Evolutionary conservation across 768 basidiomycete species (phyloP).

Genomic region (Psilocybe tampanensis): DNA sequence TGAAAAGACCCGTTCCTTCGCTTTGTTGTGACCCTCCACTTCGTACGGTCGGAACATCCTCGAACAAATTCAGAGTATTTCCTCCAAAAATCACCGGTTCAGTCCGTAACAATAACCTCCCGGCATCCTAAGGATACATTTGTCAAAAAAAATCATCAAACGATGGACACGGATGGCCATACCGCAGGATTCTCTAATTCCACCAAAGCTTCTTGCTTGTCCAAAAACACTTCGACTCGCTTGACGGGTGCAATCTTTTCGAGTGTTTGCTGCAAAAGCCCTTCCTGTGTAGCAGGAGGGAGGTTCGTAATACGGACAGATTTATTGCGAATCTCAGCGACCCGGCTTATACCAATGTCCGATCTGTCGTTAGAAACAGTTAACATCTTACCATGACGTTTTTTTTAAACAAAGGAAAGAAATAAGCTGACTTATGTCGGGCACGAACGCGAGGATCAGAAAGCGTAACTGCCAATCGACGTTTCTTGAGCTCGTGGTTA

Average conservation of each 20-base stretch:
- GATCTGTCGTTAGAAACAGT: too few relatives aligned
- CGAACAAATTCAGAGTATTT: constrained; percentile 56
- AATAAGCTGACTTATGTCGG: constrained; percentile 52
- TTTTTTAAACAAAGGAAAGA: too few relatives aligned
- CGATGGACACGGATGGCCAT: constrained; percentile 23
- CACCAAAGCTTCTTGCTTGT: constrained; percentile 60
- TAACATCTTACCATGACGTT: too few relatives aligned
- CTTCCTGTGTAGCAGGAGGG: constrained; percentile 82
- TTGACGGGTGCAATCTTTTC: constrained; percentile 75
- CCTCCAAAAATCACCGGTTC: constrained; percentile 77
- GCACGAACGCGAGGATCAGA: constrained; percentile 71
- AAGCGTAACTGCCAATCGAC: constrained; percentile 87
- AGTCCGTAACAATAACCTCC: constrained; percentile 69
- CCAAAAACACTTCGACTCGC: constrained; percentile 74
- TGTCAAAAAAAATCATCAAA: neutral
- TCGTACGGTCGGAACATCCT: constrained; percentile 41
- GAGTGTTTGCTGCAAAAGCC: constrained; percentile 84
- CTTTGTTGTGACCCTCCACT: constrained; percentile 36
- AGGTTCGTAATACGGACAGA: constrained; percentile 79
- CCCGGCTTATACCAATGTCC: constrained; percentile 60
- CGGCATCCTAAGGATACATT: constrained; percentile 68
- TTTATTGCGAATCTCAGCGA: constrained; percentile 62
- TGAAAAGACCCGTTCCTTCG: constrained; percentile 52
- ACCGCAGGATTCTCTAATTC: constrained; percentile 71
- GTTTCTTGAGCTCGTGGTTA: constrained; percentile 85